These are phyloP conservation scores for Tuber magnatum DNA, from an alignment of 495 filamentous ascomycete genomes.

Conservation along the genomic window DNA sequence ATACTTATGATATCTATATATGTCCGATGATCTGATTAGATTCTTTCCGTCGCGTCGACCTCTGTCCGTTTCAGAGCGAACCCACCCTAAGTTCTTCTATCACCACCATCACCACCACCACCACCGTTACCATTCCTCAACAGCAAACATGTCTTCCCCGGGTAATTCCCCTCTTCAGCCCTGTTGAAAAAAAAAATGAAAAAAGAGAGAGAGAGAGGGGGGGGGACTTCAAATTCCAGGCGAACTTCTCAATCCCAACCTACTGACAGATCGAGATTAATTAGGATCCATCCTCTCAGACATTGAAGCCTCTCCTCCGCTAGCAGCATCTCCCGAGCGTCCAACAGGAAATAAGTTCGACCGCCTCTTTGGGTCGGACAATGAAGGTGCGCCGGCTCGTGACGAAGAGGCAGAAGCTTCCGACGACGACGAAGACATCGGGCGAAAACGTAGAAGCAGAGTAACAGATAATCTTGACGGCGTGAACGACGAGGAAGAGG, in stretches of 20 bases:
- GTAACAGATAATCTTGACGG: conserved; percentile 35
- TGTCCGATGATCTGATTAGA: not conserved
- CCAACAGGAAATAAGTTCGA: conserved; percentile 40
- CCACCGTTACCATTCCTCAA: not conserved
- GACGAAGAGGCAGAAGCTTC: conserved; percentile 43
- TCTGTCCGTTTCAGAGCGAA: not conserved
- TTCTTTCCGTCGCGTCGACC: not conserved
- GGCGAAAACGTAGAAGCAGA: conserved; percentile 51
- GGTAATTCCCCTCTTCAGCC: conserved; percentile 8
- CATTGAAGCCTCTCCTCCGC: conserved; percentile 44
- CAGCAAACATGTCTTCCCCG: conserved; percentile 28
- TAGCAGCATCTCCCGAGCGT: conserved; percentile 32
- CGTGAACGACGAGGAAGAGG: conserved; percentile 41
- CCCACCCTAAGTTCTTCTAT: not conserved
- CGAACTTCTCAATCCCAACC: not conserved
- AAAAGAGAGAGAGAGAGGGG: no score
- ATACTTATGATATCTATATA: not conserved
- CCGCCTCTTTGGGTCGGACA: conserved; percentile 40
- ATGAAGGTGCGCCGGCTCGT: conserved; percentile 31
- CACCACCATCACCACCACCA: not conserved
- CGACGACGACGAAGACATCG: conserved; percentile 45
- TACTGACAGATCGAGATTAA: not conserved
- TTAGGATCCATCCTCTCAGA: conserved; percentile 46
- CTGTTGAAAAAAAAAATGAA: not conserved
- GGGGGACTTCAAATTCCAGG: no score